Percentiles rank a stretch among this genome's conserved stretches.
Evolutionary conservation across 306 rosid genomes (phyloP).

Genomic region (Boehmeria nivea): DNA sequence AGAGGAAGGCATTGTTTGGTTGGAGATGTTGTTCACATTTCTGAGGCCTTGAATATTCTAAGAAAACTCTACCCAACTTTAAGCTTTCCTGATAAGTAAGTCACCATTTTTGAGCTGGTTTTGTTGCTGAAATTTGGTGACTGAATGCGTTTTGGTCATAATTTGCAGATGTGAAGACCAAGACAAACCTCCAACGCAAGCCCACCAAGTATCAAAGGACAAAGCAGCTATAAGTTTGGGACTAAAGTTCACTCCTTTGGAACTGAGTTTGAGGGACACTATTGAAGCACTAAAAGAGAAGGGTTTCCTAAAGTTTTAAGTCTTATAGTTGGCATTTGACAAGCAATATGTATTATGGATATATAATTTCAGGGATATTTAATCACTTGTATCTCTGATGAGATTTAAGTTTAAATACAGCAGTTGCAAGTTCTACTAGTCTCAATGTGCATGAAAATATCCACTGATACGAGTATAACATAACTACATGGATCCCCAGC

Average conservation of each 20-base stretch:
- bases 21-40: neutral
- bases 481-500: no score
- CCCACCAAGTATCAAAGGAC: slow-evolving; percentile 21
- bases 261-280: slow-evolving; percentile 19
- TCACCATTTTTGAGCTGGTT: neutral
- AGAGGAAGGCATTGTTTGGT: slow-evolving; percentile 25
- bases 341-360: no score
- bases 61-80: neutral
- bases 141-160: no score
- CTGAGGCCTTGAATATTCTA: neutral
- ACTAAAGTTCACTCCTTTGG: slow-evolving; percentile 21
- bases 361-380: no score
- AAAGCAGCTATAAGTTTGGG: slow-evolving; percentile 21
- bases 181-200: slow-evolving; percentile 11
- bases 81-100: neutral
- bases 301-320: slow-evolving; percentile 2
- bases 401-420: no score
- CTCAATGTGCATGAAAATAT: no score
- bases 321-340: no score
- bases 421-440: no score
- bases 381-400: no score
- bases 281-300: slow-evolving; percentile 27
- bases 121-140: neutral
- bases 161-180: slow-evolving; percentile 7
- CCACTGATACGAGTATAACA: no score